These are phyloP conservation scores for Coniophora puteana DNA, from an alignment of 1,284 basidiomycete species.

Conservation along the genomic window DNA sequence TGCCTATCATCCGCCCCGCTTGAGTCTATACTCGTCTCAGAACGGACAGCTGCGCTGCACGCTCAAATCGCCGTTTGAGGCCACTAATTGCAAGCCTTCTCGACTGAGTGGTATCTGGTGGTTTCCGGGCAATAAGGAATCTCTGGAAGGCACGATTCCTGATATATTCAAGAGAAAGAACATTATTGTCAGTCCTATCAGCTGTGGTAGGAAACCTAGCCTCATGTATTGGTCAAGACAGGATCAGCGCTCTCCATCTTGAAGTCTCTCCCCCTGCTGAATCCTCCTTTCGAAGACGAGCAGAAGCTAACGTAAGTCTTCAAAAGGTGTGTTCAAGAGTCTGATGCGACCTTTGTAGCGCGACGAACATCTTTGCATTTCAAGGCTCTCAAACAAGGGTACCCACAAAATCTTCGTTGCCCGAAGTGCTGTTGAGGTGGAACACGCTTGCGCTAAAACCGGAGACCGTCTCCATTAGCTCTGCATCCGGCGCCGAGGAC, in stretches of 20 bases:
- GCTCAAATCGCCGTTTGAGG: constrained; percentile 38
- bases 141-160: constrained; percentile 46
- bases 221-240: constrained; percentile 42
- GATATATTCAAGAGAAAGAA: constrained; percentile 71
- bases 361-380: constrained; percentile 74
- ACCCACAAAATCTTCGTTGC: constrained; percentile 39
- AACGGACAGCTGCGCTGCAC: constrained; percentile 56
- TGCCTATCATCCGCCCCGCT: constrained; percentile 61
- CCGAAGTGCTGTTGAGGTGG: constrained; percentile 61
- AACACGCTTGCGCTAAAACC: constrained; percentile 57
- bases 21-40: constrained; percentile 73
- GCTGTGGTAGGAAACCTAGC: neutral
- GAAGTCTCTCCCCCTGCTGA: constrained; percentile 63
- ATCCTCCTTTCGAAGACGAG: constrained; percentile 59
- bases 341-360: constrained; percentile 37
- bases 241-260: constrained; percentile 73
- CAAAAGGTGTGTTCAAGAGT: neutral
- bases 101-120: constrained; percentile 63
- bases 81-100: too few species aligned
- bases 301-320: constrained; percentile 55
- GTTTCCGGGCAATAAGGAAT: constrained; percentile 50
- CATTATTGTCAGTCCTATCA: constrained; percentile 48
- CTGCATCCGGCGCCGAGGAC: constrained; percentile 29
- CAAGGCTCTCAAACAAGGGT: constrained; percentile 57
- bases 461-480: constrained; percentile 54